Evolutionary conservation across 306 rosid genomes (phyloP).

Genomic region (Cicer yamashitae): DNA sequence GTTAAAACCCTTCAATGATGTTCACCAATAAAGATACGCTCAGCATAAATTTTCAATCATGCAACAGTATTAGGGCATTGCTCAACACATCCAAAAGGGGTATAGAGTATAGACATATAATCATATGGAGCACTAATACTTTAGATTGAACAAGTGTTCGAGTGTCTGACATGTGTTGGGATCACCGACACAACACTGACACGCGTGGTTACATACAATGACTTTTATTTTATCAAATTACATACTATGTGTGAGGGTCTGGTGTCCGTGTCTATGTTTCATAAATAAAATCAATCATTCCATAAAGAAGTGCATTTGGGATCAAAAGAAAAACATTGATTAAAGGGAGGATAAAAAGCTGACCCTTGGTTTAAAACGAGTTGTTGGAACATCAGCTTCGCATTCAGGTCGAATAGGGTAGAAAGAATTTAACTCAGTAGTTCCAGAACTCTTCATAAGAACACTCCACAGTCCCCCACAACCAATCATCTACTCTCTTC

Average conservation of each 20-base stretch:
- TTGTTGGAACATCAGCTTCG: constrained; percentile 56
- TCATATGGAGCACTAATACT: too few relatives aligned
- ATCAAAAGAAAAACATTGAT: constrained; percentile 14
- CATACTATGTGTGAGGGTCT: too few relatives aligned
- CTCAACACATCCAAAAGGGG: constrained; percentile 1
- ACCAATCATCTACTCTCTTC: constrained; percentile 42
- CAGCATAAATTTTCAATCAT: neutral
- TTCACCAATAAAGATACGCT: neutral
- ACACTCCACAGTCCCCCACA: constrained; percentile 34
- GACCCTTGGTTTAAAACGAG: constrained; percentile 89
- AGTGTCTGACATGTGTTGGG: too few relatives aligned
- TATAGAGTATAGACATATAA: too few relatives aligned
- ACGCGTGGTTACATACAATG: too few relatives aligned
- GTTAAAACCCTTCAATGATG: neutral
- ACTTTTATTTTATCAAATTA: too few relatives aligned
- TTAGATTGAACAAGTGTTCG: too few relatives aligned
- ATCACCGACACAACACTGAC: too few relatives aligned
- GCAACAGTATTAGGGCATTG: constrained; percentile 1
- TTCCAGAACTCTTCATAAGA: constrained; percentile 52
- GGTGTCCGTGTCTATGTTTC: neutral
- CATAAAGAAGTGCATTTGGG: constrained; percentile 17
- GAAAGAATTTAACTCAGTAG: constrained; percentile 55
- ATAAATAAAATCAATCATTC: constrained; percentile 11
- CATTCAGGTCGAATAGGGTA: constrained; percentile 59
- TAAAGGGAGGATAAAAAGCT: constrained; percentile 28